Evolutionary conservation across 176 grass and related monocot species (phyloP), one percentile per base, ranked within the genome.

Genomic region (Avena atlantica): DNA sequence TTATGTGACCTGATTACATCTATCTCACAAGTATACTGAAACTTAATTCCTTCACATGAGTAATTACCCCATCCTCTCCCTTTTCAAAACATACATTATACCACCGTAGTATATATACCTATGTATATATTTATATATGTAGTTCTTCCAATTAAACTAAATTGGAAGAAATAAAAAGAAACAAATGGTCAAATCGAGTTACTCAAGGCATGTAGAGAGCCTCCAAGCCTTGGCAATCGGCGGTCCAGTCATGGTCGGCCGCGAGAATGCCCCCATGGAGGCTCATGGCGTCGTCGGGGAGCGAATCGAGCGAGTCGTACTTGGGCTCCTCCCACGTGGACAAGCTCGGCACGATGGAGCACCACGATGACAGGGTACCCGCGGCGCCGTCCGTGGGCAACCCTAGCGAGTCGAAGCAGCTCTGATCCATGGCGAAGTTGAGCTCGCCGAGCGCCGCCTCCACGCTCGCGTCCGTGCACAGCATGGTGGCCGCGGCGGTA

Each of bases 131-230:
- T 17, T 80, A 42, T 42, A 42, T 42, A 6, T 42, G 40, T 6
- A 76, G 4, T 47, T 87, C 34, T 64, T 37, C 52, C 76, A 84
- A 67, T 36, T 16, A 9, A 87, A 87, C 69, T 77, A 84, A 76
- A 80, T 76, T 61, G 3, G 76, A 84, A 81, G 15, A 64, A 83
- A 61, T 29, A 77, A 83, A 29, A 76, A 70, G 68, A 34, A 47
- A 56, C 52, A 82, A 74, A 89, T 15, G 65, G 85, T 78, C 81
- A 83, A 67, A 57, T 82, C 85, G 56, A 42, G 40, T 42, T 42
- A 42, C 72, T 89, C 89, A 93, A 56, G 86, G 84, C 80, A 89
- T 86, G 86, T 92, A 94, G 45, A 94, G 79, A 71, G 93, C 85
- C 78, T 94, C 93, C 82, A 90, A 45, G 55, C 74, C 90, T 71